phyloP scores from a whole-genome alignment of 2,329 filamentous ascomycete species.

The Didymella segeticola region DNA sequence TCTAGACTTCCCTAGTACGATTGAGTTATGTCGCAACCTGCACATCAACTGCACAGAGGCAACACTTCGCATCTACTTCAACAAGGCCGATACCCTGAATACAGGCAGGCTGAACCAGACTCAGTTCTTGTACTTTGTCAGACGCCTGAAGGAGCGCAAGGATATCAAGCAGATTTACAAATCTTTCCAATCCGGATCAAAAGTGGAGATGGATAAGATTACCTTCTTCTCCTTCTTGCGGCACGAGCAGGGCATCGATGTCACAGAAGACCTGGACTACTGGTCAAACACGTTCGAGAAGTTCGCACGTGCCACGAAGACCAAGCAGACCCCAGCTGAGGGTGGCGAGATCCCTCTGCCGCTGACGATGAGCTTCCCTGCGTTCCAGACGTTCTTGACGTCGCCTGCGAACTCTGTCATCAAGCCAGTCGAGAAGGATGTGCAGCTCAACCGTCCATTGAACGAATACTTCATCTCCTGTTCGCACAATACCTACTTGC shows the following conservation, averaged over 20 bases:
- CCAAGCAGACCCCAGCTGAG: conserved; percentile 52
- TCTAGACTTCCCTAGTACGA: conserved; percentile 79
- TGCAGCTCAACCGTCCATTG: conserved; percentile 78
- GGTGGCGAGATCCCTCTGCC: conserved; percentile 50
- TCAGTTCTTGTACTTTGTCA: conserved; percentile 85
- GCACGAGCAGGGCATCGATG: conserved; percentile 76
- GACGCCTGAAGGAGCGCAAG: conserved; percentile 79
- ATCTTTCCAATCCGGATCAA: conserved; percentile 60
- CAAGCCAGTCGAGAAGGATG: conserved; percentile 64
- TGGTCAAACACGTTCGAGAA: conserved; percentile 79
- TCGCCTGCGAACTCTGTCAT: conserved; percentile 69
- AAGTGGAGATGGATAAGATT: conserved; percentile 69
- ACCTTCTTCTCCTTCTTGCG: conserved; percentile 81
- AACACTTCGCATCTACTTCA: conserved; percentile 76
- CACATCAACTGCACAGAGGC: conserved; percentile 88
- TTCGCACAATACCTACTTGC: conserved; percentile 96
- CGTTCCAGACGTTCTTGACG: conserved; percentile 67
- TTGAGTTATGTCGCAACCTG: conserved; percentile 83
- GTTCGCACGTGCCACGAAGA: conserved; percentile 57
- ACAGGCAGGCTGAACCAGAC: conserved; percentile 74
- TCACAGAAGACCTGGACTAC: conserved; percentile 67
- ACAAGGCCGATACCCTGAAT: conserved; percentile 69
- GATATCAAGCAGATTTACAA: conserved; percentile 81
- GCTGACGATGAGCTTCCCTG: conserved; percentile 75
- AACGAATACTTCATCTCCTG: conserved; percentile 99